Evolutionary conservation across 2,329 filamentous ascomycete species (phyloP).

Genomic region (Cladophialophora immunda): DNA sequence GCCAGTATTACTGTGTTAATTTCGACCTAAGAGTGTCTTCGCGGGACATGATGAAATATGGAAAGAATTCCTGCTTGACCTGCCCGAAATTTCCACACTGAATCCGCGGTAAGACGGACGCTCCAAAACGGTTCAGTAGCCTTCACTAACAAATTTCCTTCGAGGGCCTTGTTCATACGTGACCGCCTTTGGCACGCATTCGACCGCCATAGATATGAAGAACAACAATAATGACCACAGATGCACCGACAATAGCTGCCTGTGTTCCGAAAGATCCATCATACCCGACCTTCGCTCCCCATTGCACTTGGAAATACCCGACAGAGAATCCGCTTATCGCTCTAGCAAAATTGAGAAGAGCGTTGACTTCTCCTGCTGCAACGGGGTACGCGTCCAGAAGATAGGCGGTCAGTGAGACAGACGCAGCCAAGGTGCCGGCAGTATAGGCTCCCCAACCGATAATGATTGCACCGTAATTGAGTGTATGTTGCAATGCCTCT

Average conservation of each 20-base stretch:
- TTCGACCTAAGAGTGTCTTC: too few species aligned
- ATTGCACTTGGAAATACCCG: slow-evolving; percentile 61
- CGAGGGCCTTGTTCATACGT: not conserved
- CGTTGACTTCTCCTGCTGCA: slow-evolving; percentile 61
- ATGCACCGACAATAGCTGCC: slow-evolving; percentile 49
- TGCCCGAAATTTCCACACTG: too few species aligned
- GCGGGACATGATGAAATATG: too few species aligned
- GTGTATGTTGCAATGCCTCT: slow-evolving; percentile 56
- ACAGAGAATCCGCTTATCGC: slow-evolving; percentile 57
- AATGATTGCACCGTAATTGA: slow-evolving; percentile 61
- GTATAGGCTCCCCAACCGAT: slow-evolving; percentile 62
- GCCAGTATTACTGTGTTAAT: too few species aligned
- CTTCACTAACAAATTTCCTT: not conserved
- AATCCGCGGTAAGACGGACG: too few species aligned
- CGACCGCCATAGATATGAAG: slow-evolving; percentile 49
- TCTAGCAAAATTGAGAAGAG: slow-evolving; percentile 60
- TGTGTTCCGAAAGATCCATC: slow-evolving; percentile 57
- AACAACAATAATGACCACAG: slow-evolving; percentile 52
- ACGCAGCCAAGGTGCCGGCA: slow-evolving; percentile 39
- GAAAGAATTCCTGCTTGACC: too few species aligned
- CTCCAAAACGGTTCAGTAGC: too few species aligned
- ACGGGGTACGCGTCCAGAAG: slow-evolving; percentile 64
- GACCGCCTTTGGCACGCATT: slow-evolving; percentile 47
- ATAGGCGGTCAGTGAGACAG: slow-evolving; percentile 60
- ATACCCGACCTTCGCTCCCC: slow-evolving; percentile 55